Evolutionary conservation across 2,329 filamentous ascomycete genomes (phyloP).

Genomic region (Penicillium capsulatum): DNA sequence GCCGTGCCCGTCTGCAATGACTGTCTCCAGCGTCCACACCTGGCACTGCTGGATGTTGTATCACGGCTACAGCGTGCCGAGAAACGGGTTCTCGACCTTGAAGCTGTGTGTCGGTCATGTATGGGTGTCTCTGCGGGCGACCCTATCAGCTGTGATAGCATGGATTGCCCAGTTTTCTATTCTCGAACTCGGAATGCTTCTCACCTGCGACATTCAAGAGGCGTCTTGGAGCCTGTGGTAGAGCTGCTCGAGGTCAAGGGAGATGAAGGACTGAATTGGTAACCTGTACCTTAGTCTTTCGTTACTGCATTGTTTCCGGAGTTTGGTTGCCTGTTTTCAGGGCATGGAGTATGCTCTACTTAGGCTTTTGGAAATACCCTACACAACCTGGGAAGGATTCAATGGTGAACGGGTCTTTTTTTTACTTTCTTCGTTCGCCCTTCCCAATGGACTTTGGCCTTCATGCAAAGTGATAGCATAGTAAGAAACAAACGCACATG

Average conservation of each 20-base stretch:
- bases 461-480: no score
- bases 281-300: no score
- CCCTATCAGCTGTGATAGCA: slow-evolving; percentile 79
- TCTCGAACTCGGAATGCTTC: slow-evolving; percentile 38
- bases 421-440: not conserved
- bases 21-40: slow-evolving; percentile 42
- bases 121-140: slow-evolving; percentile 69
- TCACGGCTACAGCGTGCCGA: slow-evolving; percentile 61
- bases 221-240: slow-evolving; percentile 36
- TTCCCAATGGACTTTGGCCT: no score
- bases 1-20: slow-evolving; percentile 41
- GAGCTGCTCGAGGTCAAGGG: slow-evolving; percentile 34
- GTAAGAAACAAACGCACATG: no score
- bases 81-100: slow-evolving; percentile 59
- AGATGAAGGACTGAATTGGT: slow-evolving; percentile 39
- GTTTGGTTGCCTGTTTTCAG: not conserved
- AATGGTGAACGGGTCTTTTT: no score
- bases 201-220: slow-evolving; percentile 36
- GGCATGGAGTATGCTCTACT: not conserved
- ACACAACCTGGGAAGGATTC: not conserved
- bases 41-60: slow-evolving; percentile 62
- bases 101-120: slow-evolving; percentile 74
- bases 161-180: slow-evolving; percentile 92
- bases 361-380: slow-evolving; percentile 13
- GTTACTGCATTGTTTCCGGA: no score